Percentiles rank a stretch among this genome's conserved stretches.
phyloP scores from a whole-genome alignment of 306 rosid genomes.

The Fagus sylvatica region DNA sequence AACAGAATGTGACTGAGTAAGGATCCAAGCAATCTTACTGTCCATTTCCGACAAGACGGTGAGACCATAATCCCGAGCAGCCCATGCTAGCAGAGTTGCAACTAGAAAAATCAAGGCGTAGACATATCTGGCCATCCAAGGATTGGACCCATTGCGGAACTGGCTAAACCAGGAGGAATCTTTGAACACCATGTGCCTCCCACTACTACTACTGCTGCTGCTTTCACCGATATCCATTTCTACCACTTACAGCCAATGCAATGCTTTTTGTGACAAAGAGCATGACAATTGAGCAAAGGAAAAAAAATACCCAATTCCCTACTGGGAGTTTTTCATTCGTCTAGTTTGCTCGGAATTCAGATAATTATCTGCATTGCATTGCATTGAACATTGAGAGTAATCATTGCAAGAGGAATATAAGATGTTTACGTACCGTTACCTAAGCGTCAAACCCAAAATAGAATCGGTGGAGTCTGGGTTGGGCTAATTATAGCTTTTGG shows the following conservation, averaged over 20 bases:
- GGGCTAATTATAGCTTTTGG: not conserved
- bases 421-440: not conserved
- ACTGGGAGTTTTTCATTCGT: not conserved
- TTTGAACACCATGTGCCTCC: constrained; percentile 19
- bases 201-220: constrained; percentile 25
- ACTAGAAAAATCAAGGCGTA: constrained; percentile 74
- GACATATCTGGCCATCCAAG: constrained; percentile 94
- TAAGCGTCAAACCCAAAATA: not conserved
- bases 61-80: constrained; percentile 75
- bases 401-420: not conserved
- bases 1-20: no score
- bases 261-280: constrained; percentile 19
- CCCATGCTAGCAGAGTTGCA: constrained; percentile 86
- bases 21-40: constrained; percentile 48
- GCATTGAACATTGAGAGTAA: not conserved
- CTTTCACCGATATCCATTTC: constrained; percentile 50
- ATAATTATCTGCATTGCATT: not conserved
- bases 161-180: constrained; percentile 62
- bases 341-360: not conserved
- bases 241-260: constrained; percentile 23
- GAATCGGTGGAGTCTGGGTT: no score
- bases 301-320: not conserved
- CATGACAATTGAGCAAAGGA: constrained; percentile 21
- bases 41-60: constrained; percentile 56
- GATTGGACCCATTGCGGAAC: constrained; percentile 80